Evolutionary conservation across 78 protist species (phyloP), one percentile per base, ranked within the genome.

Genomic region (Trichosphaerium sp.): DNA sequence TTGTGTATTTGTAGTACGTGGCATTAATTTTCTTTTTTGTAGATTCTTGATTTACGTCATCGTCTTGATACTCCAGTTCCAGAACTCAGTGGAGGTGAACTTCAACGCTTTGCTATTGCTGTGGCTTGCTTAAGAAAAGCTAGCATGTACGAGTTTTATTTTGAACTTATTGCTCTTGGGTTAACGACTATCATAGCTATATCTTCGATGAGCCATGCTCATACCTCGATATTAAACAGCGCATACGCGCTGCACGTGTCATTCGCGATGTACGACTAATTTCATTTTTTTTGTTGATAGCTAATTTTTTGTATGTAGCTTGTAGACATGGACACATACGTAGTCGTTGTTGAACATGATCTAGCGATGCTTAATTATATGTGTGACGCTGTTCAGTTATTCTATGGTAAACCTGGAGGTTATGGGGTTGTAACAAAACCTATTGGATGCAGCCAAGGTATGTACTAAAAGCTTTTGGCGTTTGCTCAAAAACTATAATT

Each of bases 171-270:
- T 65, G 38, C 73, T 12, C 82, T 41, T 25, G 21, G 57, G 40
- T 29, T 40, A 32, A n/a, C n/a, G n/a, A n/a, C n/a, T n/a, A n/a
- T n/a, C n/a, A 26, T 25, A 75, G 60, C 67, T 88, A 89, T 69
- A 92, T 92, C 92, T 85, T 88, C 37, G 96, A 92, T 56, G 96
- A 92, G 78, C 95, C 96, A 35, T 78, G 78, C 11, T 71, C 86
- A n/a, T 92, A 88, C 75, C 81, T 92, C 32, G 97, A 92, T 44
- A 82, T 92, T 29, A 71, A 41, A 56, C 96, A 92, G 68, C 74
- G 97, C 1, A 23, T 92, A 31, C 59, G 21, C 21, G 97, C 95
- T 18, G 89, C 89, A 0, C 40, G 23, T 12, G 42, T 68, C 48
- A 89, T 92, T 44, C 90, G 96, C 26, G 28, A 32, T 5, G 55